Conservation (phyloP, 805 yeast species). For the Tetrapisispora nanseiensis region DNA sequence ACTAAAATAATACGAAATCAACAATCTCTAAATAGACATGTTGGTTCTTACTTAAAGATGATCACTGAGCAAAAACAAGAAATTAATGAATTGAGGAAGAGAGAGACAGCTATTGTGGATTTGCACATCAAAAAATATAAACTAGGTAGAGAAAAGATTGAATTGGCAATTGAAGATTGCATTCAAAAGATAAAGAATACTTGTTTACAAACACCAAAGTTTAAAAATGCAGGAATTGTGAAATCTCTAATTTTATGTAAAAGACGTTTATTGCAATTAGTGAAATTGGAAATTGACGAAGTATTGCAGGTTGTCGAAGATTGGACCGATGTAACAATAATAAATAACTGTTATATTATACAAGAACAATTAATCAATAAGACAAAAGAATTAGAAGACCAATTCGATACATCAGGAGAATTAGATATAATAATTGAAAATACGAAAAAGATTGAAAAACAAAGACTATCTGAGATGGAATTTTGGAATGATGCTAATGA, state of each 20-base stretch:
- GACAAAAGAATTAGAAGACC: conserved; percentile 42
- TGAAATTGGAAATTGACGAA: conserved; percentile 33
- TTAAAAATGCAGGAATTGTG: conserved; percentile 36
- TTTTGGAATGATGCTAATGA: conserved; percentile 42
- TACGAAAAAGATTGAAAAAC: conserved; percentile 34
- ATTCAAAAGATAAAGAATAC: conserved; percentile 35
- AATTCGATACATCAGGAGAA: conserved; percentile 45
- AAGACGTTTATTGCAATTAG: conserved; percentile 34
- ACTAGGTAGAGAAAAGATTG: conserved; percentile 32
- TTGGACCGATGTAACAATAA: conserved; percentile 14
- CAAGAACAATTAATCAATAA: conserved; percentile 33
- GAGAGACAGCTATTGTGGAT: conserved; percentile 40
- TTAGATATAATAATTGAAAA: conserved; percentile 38
- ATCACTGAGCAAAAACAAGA: conserved; percentile 71
- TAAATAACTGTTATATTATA: conserved; percentile 19
- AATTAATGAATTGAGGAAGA: conserved; percentile 53
- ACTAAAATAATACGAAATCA: conserved; percentile 69
- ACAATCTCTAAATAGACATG: conserved; percentile 70
- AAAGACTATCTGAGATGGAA: conserved; percentile 42
- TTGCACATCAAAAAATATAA: conserved; percentile 30
- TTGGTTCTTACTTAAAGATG: conserved; percentile 74
- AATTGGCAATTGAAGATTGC: conserved; percentile 33
- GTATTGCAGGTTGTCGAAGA: conserved; percentile 14
- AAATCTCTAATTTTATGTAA: conserved; percentile 32
- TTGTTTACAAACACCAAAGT: conserved; percentile 33